phyloP scores from a whole-genome alignment of 139 green algal genomes.

The Chlamydomonas incerta region DNA sequence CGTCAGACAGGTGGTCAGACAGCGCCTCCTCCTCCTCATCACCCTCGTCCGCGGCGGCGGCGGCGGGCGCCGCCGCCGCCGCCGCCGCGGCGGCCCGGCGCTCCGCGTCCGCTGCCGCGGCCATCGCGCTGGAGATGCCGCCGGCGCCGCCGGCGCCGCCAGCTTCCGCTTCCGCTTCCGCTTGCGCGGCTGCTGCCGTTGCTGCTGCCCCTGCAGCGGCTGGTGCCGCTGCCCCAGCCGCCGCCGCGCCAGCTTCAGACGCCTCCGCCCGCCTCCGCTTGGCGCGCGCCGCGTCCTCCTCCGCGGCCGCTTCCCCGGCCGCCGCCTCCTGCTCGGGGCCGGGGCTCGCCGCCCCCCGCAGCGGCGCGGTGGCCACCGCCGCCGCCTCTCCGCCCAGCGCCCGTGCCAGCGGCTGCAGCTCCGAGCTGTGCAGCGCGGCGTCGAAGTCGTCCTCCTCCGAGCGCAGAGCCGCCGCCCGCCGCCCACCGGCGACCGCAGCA shows the following conservation, averaged over 20 bases:
- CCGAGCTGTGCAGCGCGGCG: constrained; percentile 36
- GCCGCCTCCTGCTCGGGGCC: not conserved
- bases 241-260: not conserved
- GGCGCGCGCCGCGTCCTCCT: not conserved
- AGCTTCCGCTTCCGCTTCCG: not conserved
- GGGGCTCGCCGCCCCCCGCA: not conserved
- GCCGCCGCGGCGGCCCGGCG: not conserved
- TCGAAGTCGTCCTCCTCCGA: constrained; percentile 45
- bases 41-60: not conserved
- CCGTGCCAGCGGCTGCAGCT: constrained; percentile 14
- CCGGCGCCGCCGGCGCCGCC: not conserved
- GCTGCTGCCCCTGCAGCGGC: not conserved
- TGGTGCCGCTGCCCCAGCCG: not conserved
- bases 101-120: not conserved
- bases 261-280: not conserved
- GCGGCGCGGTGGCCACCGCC: constrained; percentile 18
- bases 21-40: constrained; percentile 1
- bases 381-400: constrained; percentile 21
- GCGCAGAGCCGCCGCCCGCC: not conserved
- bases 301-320: not conserved
- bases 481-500: too few relatives aligned
- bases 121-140: not conserved
- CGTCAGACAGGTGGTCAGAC: constrained; percentile 59
- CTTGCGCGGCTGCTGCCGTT: not conserved
- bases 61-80: not conserved